phyloP scores from a whole-genome alignment of 768 basidiomycete genomes.

The Cantharellus cinnabarinus region DNA sequence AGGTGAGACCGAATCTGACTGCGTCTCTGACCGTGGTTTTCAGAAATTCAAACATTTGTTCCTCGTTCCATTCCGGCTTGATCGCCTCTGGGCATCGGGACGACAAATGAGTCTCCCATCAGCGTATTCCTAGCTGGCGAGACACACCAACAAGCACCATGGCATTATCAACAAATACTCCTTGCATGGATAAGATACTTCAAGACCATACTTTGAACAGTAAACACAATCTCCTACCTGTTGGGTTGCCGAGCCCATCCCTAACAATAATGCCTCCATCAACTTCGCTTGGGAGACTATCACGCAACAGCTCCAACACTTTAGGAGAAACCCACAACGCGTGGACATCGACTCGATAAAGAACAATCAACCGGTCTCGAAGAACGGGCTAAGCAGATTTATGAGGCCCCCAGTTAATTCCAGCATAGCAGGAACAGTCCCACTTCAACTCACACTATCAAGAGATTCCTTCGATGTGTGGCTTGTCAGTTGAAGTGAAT shows the following conservation, averaged over 20 bases:
- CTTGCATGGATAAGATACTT: slow-evolving; percentile 17
- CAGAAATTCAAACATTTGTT: slow-evolving; percentile 39
- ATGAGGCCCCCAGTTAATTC: not conserved
- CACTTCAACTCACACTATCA: not conserved
- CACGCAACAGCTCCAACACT: slow-evolving; percentile 33
- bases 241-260: slow-evolving; percentile 40
- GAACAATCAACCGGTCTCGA: slow-evolving; percentile 43
- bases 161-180: slow-evolving; percentile 75
- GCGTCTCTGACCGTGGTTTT: slow-evolving; percentile 46
- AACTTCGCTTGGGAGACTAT: slow-evolving; percentile 36
- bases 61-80: slow-evolving; percentile 38
- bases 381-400: slow-evolving; percentile 21
- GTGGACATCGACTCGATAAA: slow-evolving; percentile 65
- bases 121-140: not conserved
- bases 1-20: slow-evolving; percentile 61
- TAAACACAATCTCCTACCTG: slow-evolving; percentile 27
- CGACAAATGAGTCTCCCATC: not conserved
- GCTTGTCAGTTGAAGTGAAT: not conserved
- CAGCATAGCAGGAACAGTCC: not conserved
- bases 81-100: slow-evolving; percentile 13
- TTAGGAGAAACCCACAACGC: slow-evolving; percentile 69
- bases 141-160: slow-evolving; percentile 38
- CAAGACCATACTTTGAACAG: not conserved
- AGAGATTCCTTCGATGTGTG: not conserved
- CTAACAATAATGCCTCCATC: slow-evolving; percentile 62